Evolutionary conservation across 2,329 filamentous ascomycete species (phyloP).

Genomic region (Stemphylium lycopersici): DNA sequence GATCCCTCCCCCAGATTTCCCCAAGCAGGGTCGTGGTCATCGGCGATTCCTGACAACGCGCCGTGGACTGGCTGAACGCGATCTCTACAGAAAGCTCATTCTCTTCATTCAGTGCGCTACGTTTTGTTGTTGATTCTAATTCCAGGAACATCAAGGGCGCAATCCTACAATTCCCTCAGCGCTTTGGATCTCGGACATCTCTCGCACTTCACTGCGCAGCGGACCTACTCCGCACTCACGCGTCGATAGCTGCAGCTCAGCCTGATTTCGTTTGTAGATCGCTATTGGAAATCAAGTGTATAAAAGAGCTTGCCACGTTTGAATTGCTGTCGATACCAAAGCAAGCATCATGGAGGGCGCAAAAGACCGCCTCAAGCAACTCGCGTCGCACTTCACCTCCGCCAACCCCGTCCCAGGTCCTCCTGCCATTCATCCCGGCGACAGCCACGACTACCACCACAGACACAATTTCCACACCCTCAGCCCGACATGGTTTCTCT

Average conservation of each 20-base stretch:
- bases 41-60: neutral
- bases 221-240: conserved; percentile 26
- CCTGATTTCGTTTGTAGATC: conserved; percentile 11
- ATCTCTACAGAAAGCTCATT: neutral
- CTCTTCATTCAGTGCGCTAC: neutral
- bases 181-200: conserved; percentile 1
- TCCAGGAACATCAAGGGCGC: neutral
- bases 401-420: conserved; percentile 36
- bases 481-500: conserved; percentile 85
- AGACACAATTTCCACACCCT: conserved; percentile 74
- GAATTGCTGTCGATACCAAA: neutral
- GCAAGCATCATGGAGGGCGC: conserved; percentile 17
- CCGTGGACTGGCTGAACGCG: neutral
- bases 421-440: conserved; percentile 46
- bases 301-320: conserved; percentile 1
- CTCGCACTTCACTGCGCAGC: conserved; percentile 7
- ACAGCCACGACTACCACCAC: conserved; percentile 52
- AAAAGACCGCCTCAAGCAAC: conserved; percentile 42
- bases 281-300: conserved; percentile 1
- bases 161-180: neutral
- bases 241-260: conserved; percentile 16
- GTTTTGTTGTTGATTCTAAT: neutral
- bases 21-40: conserved; percentile 5
- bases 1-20: conserved; percentile 29
- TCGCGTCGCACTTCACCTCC: conserved; percentile 47